Evolutionary conservation across 2,329 filamentous ascomycete species (phyloP).

Genomic region (Ceratocystis ficicola): DNA sequence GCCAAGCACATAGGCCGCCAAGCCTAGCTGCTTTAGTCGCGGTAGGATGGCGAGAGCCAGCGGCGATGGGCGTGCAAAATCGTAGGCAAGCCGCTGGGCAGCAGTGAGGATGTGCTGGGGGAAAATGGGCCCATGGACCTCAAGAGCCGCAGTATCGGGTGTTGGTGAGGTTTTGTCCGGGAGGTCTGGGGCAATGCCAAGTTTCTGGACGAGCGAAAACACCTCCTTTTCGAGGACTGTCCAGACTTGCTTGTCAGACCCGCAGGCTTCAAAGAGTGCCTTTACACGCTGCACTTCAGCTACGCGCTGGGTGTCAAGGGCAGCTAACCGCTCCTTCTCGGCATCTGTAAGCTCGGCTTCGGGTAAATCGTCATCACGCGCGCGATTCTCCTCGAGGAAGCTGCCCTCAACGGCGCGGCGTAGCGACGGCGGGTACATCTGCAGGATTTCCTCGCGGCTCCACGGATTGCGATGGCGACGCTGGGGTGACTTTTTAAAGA

Average conservation of each 20-base stretch:
- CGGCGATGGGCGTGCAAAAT: conserved; percentile 46
- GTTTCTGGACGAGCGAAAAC: conserved; percentile 45
- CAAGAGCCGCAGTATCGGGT: conserved; percentile 30
- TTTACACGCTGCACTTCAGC: conserved; percentile 41
- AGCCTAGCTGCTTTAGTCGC: conserved; percentile 53
- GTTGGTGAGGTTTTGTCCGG: no score
- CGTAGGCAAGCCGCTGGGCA: conserved; percentile 43
- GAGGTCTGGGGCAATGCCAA: conserved; percentile 36
- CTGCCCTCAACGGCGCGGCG: conserved; percentile 32
- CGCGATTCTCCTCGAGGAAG: conserved; percentile 30
- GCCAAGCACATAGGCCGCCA: conserved; percentile 59
- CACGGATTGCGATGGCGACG: background rate
- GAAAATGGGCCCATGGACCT: conserved; percentile 52
- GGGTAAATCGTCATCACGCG: conserved; percentile 11
- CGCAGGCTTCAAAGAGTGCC: conserved; percentile 40
- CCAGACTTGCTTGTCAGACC: conserved; percentile 55
- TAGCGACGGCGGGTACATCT: conserved; percentile 32
- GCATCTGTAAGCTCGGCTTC: background rate
- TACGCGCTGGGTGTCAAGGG: conserved; percentile 17
- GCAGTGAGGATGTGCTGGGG: conserved; percentile 48
- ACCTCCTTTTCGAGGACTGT: conserved; percentile 53
- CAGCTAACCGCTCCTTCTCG: conserved; percentile 8
- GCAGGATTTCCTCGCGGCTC: conserved; percentile 29
- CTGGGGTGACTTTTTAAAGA: conserved; percentile 3
- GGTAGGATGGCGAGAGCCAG: conserved; percentile 52